Conservation (phyloP, 2,329 filamentous ascomycete genomes). For the Stemphylium lycopersici region DNA sequence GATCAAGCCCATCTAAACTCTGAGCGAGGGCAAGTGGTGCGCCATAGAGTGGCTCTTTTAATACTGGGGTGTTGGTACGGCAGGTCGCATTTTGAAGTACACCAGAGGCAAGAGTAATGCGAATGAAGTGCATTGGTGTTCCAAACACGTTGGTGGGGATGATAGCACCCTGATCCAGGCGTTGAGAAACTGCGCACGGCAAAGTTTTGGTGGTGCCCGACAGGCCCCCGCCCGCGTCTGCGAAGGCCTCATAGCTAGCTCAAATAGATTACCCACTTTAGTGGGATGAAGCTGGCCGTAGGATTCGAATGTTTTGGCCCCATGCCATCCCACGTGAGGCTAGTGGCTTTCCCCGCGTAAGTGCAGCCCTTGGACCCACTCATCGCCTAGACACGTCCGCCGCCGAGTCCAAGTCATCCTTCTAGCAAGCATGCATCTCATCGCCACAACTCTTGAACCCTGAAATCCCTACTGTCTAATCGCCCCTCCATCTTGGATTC, state of each 20-base stretch:
- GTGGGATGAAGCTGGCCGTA: background rate
- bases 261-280: background rate
- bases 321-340: slow-evolving; percentile 28
- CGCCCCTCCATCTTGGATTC: slow-evolving; percentile 10
- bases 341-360: slow-evolving; percentile 37
- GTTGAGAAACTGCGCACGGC: background rate
- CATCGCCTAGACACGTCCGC: slow-evolving; percentile 23
- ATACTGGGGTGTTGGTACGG: background rate
- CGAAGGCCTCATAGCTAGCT: background rate
- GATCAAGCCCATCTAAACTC: slow-evolving; percentile 72
- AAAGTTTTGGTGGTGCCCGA: background rate
- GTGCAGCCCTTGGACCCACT: slow-evolving; percentile 29
- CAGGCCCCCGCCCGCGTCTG: background rate
- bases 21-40: background rate
- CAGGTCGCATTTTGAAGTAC: background rate
- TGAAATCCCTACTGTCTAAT: slow-evolving; percentile 16
- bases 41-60: background rate
- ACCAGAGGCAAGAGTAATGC: slow-evolving; percentile 1
- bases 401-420: slow-evolving; percentile 24
- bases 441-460: slow-evolving; percentile 15
- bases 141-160: background rate
- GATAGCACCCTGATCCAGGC: background rate
- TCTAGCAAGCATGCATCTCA: slow-evolving; percentile 13
- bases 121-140: background rate
- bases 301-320: slow-evolving; percentile 1